These are phyloP conservation scores for Nymphaea colorata DNA, from an alignment of 164 flowering plant genomes.

Conservation along the genomic window DNA sequence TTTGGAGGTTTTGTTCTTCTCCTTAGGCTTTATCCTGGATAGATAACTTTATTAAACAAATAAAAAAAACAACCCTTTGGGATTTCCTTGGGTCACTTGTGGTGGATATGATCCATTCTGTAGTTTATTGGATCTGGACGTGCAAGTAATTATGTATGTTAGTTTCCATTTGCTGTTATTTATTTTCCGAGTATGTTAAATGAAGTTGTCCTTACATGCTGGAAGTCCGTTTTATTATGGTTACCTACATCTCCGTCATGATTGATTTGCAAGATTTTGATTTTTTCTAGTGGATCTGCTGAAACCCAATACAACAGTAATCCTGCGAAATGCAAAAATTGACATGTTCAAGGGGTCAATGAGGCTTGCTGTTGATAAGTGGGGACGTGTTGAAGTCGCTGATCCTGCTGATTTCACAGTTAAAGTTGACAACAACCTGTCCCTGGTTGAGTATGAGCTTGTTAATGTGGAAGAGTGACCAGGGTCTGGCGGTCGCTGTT, in stretches of 20 bases:
- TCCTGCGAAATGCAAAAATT: constrained; percentile 22
- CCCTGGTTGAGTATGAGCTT: constrained; percentile 22
- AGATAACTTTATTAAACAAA: too few species aligned
- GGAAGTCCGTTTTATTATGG: background rate
- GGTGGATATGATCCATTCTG: too few species aligned
- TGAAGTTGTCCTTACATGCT: too few species aligned
- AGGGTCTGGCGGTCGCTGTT: background rate
- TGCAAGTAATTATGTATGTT: too few species aligned
- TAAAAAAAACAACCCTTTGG: too few species aligned
- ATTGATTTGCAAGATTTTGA: too few species aligned
- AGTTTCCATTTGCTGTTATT: too few species aligned
- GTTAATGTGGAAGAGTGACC: constrained; percentile 25
- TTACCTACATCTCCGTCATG: background rate
- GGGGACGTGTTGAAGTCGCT: constrained; percentile 30
- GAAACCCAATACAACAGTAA: constrained; percentile 20
- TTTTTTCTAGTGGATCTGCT: constrained; percentile 18
- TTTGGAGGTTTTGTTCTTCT: too few species aligned
- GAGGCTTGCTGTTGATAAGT: constrained; percentile 33
- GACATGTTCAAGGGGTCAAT: constrained; percentile 34
- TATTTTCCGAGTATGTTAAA: too few species aligned
- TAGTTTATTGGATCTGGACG: too few species aligned
- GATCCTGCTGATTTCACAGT: constrained; percentile 24
- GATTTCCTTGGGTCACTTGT: too few species aligned
- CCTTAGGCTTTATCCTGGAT: too few species aligned
- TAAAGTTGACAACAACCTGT: constrained; percentile 26